These are phyloP conservation scores for Ustilago trichophora DNA, from an alignment of 1,284 basidiomycete species.

Conservation along the genomic window DNA sequence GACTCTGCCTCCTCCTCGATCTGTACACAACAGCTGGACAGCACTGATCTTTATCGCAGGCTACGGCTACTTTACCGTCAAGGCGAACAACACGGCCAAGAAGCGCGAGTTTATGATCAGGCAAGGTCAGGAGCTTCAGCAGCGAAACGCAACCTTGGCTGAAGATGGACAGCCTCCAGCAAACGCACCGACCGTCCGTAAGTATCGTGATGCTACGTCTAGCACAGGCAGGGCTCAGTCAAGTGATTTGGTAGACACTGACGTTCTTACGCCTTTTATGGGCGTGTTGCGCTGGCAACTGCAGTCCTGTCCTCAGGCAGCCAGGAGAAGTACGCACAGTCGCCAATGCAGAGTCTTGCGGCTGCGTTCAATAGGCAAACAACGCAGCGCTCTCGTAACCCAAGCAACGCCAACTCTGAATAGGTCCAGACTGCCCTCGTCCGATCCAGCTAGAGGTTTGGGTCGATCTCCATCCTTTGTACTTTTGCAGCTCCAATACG, in stretches of 20 bases:
- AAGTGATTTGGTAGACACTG: too few relatives aligned
- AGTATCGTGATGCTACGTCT: slow-evolving; percentile 14
- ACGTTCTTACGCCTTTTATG: neutral
- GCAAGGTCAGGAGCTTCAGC: slow-evolving; percentile 32
- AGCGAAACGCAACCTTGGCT: neutral
- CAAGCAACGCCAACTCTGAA: neutral
- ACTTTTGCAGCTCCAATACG: too few relatives aligned
- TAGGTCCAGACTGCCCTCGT: too few relatives aligned
- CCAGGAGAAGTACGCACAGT: slow-evolving; percentile 34
- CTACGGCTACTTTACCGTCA: slow-evolving; percentile 47
- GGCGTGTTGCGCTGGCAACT: neutral
- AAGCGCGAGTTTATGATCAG: slow-evolving; percentile 47
- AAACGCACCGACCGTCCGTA: slow-evolving; percentile 15
- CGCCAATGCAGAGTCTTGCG: slow-evolving; percentile 37
- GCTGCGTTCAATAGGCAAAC: slow-evolving; percentile 42
- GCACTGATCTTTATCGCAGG: slow-evolving; percentile 37
- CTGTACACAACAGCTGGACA: slow-evolving; percentile 29
- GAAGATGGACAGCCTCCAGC: slow-evolving; percentile 1
- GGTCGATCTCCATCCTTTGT: too few relatives aligned
- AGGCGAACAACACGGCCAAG: slow-evolving; percentile 46
- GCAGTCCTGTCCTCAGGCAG: slow-evolving; percentile 38
- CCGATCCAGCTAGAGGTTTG: too few relatives aligned
- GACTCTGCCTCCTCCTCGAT: neutral
- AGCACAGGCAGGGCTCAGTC: too few relatives aligned
- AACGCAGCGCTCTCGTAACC: slow-evolving; percentile 27